phyloP scores from a whole-genome alignment of 2,329 filamentous ascomycete species.

The Arthrinium puccinioides region DNA sequence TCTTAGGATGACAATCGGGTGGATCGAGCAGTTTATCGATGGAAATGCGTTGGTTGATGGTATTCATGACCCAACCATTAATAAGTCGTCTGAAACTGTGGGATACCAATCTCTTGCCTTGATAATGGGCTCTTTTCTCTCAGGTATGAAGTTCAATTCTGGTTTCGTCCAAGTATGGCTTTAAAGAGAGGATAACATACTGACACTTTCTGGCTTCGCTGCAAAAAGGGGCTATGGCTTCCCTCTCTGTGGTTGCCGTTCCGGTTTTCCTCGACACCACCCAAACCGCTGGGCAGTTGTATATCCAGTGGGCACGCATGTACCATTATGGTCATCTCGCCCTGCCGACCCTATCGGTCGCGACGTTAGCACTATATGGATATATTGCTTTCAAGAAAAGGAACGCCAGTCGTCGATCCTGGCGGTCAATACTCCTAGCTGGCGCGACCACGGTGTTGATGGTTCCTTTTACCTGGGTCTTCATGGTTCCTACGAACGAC shows the following conservation, averaged over 20 bases:
- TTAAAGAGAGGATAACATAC: no score
- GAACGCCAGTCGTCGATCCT: conserved; percentile 16
- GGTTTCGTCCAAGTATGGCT: no score
- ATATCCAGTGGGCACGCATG: conserved; percentile 23
- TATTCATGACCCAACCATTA: background rate
- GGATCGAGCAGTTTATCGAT: conserved; percentile 32
- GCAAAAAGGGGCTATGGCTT: conserved; percentile 8
- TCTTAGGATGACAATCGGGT: conserved; percentile 38
- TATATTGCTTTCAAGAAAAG: background rate
- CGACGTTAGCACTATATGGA: background rate
- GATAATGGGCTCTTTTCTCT: background rate
- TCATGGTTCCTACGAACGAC: conserved; percentile 27
- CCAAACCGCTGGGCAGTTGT: conserved; percentile 14
- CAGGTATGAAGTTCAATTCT: no score
- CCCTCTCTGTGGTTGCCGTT: conserved; percentile 18
- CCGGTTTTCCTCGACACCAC: conserved; percentile 24
- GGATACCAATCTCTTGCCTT: background rate
- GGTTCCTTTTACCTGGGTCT: conserved; percentile 28
- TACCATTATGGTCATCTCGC: conserved; percentile 24
- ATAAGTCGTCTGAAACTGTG: background rate
- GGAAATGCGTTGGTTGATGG: conserved; percentile 18
- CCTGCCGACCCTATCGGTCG: conserved; percentile 20
- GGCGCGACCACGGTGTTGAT: conserved; percentile 21
- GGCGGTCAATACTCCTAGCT: conserved; percentile 9
- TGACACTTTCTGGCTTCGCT: no score